Evolutionary conservation across 2,329 filamentous ascomycete species (phyloP), one percentile per base, ranked within the genome.

Genomic region (Mycosphaerella arachidis): DNA sequence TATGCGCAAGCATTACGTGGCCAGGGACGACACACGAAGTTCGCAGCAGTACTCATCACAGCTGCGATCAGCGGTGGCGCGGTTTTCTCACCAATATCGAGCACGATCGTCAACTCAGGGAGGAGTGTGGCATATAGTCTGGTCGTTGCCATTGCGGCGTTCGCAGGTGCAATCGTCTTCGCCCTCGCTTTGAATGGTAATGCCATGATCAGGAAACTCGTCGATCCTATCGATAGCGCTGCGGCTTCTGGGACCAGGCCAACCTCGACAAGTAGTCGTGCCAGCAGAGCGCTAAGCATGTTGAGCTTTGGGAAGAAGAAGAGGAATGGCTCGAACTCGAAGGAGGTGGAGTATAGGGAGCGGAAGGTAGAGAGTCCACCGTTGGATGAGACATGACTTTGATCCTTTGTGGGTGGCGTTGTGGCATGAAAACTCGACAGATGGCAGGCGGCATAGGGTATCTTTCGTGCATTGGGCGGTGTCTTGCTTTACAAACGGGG

Each of bases 1-100:
- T 87, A 82, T 64, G 82, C 82, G 12, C 82, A 84, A 62, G 75
- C 77, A 2, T 75, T 87, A 9, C 82, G 84, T 24, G 84, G 84
- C 8, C 77, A 84, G 64, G 84, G 83, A 6, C 75, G 72, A 13
- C 79, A 84, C 67, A 86, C 84, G 16, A 86, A 86, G 66, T 77
- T 81, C 33, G 84, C 81, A 6, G 77, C 80, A 6, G 78, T 80
- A 0, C 65, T 84, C 2, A 71, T 87, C 48, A 82, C 83, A 0
- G 77, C 80, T 9, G 80, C 81, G 4, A 81, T 85, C 46, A 77
- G 77, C 18, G 81, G 82, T 9, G 84, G 83, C 1, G 79, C 78
- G 1, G 75, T 80, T 33, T 81, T 85, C 58, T 81, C 84, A 0
- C 83, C 83, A 8, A 80, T 85, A 57, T 78, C 82, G 62, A 79